Evolutionary conservation across 1,284 basidiomycete genomes (phyloP).

Genomic region (Moesziomyces antarcticus): DNA sequence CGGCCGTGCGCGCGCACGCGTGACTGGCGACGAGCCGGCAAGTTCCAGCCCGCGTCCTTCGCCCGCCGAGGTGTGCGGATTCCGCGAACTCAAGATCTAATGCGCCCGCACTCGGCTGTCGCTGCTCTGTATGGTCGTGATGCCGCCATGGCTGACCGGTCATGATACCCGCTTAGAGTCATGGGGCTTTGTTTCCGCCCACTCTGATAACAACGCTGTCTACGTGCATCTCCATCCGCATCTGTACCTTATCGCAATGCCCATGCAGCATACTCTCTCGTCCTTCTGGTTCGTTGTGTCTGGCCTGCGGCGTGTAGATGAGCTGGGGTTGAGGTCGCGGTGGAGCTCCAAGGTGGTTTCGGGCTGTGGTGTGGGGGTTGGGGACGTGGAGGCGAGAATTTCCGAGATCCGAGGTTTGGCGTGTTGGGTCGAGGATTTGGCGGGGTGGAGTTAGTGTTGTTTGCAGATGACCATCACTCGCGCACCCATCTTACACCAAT

Average conservation of each 20-base stretch:
- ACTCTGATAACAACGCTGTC: neutral
- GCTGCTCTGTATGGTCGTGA: neutral
- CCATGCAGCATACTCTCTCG: slow-evolving; percentile 2
- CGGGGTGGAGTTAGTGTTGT: too few species aligned
- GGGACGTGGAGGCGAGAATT: too few species aligned
- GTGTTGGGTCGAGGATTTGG: too few species aligned
- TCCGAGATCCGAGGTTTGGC: too few species aligned
- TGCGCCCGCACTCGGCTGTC: neutral
- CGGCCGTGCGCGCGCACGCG: slow-evolving; percentile 3
- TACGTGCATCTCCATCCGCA: neutral
- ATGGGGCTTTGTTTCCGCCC: too few species aligned
- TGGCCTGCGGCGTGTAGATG: too few species aligned
- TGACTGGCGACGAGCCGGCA: slow-evolving; percentile 2
- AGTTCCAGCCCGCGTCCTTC: slow-evolving; percentile 18
- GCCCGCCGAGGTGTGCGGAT: slow-evolving; percentile 51
- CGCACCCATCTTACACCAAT: neutral
- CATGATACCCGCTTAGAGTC: neutral
- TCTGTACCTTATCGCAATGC: slow-evolving; percentile 5
- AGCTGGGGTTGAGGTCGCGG: too few species aligned
- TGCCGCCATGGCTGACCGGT: neutral
- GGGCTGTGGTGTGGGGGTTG: too few species aligned
- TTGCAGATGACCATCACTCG: neutral
- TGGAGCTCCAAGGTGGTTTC: too few species aligned
- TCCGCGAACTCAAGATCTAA: slow-evolving; percentile 59
- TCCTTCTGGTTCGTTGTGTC: too few species aligned